Base-by-base conservation (phyloP, 306 rosid species). In the Geum urbanum region DNA sequence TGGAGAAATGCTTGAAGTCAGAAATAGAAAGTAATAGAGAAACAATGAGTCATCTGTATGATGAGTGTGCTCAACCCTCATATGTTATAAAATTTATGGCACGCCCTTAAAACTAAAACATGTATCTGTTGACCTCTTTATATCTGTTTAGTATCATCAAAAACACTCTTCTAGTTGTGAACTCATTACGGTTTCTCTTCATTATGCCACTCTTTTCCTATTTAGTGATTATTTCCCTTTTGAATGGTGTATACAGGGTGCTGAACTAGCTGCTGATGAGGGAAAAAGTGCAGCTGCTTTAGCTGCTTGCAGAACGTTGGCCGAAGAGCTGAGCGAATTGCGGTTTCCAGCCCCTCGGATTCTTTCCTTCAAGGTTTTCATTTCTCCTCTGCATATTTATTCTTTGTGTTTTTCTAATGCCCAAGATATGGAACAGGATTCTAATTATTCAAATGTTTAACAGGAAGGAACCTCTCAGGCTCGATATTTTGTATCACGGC, bases 381-480 rank as follows among this genome's bases (percentile, higher is more conserved):
- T n/a, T 27, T 39, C 40, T 51, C 11, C 32, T 46, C 59, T 41
- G 20, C 53, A 7, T 39, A 32, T 7, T 19, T 57, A 32, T 3
- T 50, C 48, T 50, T 41, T 12, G 39, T 50, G 52, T 32, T 32
- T 32, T 65, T 53, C 27, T 77, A 64, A 63, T 77, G 72, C 22
- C 47, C 37, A 32, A 32, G 63, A 75, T 70, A 65, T 47, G 45
- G 72, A 57, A 46, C 35, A 66, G 48, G 80, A 73, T 72, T 32
- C 75, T 43, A 19, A 47, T 66, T 24, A 50, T 71, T 74, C 62
- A 66, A 60, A 74, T 52, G 61, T 72, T 69, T 71, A 77, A 85
- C 97, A 94, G 99, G 99, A 91, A 83, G 97, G 97, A 78, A 95
- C 97, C 83, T 95, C 99, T 47, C 99, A 87, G 72, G 96, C 97